Percentiles rank a stretch among this genome's conserved stretches.
phyloP scores from a whole-genome alignment of 148 eudicot genomes.

The Vaccinium myrtillus region DNA sequence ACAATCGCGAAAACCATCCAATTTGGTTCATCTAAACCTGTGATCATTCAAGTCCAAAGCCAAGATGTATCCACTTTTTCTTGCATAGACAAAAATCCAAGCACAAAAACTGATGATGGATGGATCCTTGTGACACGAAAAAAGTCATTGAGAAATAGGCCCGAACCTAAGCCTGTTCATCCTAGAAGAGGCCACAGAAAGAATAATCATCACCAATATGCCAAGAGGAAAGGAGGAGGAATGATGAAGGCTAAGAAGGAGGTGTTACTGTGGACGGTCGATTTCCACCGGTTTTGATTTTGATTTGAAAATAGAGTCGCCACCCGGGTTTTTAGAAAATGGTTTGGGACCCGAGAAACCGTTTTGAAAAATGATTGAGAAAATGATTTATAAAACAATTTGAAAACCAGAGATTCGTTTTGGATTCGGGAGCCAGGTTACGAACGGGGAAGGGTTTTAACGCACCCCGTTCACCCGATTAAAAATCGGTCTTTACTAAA shows the following conservation, averaged over 20 bases:
- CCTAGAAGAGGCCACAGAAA: not conserved
- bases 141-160: not conserved
- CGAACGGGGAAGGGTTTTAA: no score
- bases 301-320: no score
- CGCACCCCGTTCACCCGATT: no score
- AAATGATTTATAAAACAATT: no score
- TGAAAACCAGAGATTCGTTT: no score
- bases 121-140: not conserved
- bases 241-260: not conserved
- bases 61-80: not conserved
- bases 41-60: not conserved
- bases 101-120: not conserved
- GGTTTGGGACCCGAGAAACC: no score
- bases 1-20: not conserved
- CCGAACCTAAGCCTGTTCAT: not conserved
- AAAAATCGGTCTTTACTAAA: no score
- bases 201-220: not conserved
- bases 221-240: not conserved
- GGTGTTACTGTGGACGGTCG: no score
- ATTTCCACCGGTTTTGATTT: no score
- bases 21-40: not conserved
- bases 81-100: not conserved
- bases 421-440: no score
- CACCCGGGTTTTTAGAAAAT: no score
- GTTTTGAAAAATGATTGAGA: no score